Base-by-base conservation (phyloP, 2,329 filamentous ascomycete genomes). In the Xylariaceae sp. region DNA sequence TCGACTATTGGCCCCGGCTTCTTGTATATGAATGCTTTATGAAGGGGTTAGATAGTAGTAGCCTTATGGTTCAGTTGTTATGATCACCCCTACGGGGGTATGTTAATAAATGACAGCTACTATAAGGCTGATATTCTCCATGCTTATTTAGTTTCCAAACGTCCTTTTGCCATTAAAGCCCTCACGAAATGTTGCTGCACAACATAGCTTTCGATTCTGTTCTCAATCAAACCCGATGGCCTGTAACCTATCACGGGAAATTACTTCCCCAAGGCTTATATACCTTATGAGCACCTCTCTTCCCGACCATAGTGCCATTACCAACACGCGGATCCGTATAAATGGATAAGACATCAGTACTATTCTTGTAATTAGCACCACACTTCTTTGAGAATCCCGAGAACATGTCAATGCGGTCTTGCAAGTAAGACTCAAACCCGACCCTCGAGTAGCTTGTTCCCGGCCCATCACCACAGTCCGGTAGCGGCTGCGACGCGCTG, bases 391-490 rank as follows among this genome's bases (percentile, higher is more conserved):
- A 70, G 49, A 65, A 74, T 1, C 69, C 69, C 0, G 58, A 57
- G 42, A 72, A 72, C 56, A 64, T 56, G 5, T 62, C 63, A 2
- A 58, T 58, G 7, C 71, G 60, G 22, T 65, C 55, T 47, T 66
- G 58, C 20, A 74, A n/a, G 46, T 70, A 73, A 12, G 53, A 48
- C 45, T 64, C 56, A 36, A 74, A 72, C 1, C 60, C 64, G 4
- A 55, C 47, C 41, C 65, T 55, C 6, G 71, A 70, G 56, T 72
- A 75, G 42, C 60, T 68, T 7, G 67, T 70, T 2, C 68, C 71
- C 0, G 72, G 72, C 0, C 72, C 72, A 45, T 71, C 69, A 0
- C 54, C 61, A 45, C 72, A 75, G 38, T 60, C 64, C 0, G 68
- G 64, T 42, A 74, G 49, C 14, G 63, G 61, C 52, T 73, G 70